A percentile compares a stretch with the other conserved stretches of the same genome.
phyloP scores from a whole-genome alignment of 352 stramenopile species.

The Elongisporangium anandrum region DNA sequence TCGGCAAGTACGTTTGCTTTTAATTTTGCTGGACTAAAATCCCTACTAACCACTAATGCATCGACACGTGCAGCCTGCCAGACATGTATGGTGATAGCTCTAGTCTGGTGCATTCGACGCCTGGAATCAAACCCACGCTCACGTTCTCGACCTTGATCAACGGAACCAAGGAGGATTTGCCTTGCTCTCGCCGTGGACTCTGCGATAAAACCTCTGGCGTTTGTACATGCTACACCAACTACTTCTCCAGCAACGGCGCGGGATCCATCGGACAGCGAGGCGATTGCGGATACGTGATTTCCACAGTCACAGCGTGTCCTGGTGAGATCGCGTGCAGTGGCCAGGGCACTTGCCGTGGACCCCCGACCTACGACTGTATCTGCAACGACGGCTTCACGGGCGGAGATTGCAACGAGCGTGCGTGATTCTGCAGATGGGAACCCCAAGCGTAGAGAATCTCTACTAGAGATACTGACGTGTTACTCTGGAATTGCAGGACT shows the following conservation, averaged over 20 bases:
- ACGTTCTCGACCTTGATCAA: slow-evolving; percentile 51
- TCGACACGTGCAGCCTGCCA: slow-evolving; percentile 27
- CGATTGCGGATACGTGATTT: slow-evolving; percentile 87
- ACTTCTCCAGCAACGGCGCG: slow-evolving; percentile 78
- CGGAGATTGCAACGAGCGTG: slow-evolving; percentile 65
- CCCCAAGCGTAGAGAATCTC: no score
- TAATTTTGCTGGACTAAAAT: no score
- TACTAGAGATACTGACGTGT: no score
- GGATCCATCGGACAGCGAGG: slow-evolving; percentile 80
- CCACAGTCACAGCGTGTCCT: slow-evolving; percentile 57
- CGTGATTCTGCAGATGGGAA: not conserved
- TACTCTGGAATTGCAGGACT: slow-evolving; percentile 5
- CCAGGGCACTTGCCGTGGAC: slow-evolving; percentile 61
- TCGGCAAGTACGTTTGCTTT: slow-evolving; percentile 46
- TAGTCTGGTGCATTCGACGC: slow-evolving; percentile 42
- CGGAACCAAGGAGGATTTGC: slow-evolving; percentile 86
- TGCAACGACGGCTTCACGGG: slow-evolving; percentile 75
- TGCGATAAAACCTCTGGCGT: slow-evolving; percentile 74
- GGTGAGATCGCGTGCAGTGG: slow-evolving; percentile 73
- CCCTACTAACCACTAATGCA: not conserved
- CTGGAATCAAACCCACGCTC: slow-evolving; percentile 36
- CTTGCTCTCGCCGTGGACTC: slow-evolving; percentile 81
- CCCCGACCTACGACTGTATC: slow-evolving; percentile 73
- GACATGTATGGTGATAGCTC: slow-evolving; percentile 55
- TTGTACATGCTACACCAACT: slow-evolving; percentile 84